phyloP scores from a whole-genome alignment of 2,329 filamentous ascomycete genomes.

The Colletotrichum camelliae region DNA sequence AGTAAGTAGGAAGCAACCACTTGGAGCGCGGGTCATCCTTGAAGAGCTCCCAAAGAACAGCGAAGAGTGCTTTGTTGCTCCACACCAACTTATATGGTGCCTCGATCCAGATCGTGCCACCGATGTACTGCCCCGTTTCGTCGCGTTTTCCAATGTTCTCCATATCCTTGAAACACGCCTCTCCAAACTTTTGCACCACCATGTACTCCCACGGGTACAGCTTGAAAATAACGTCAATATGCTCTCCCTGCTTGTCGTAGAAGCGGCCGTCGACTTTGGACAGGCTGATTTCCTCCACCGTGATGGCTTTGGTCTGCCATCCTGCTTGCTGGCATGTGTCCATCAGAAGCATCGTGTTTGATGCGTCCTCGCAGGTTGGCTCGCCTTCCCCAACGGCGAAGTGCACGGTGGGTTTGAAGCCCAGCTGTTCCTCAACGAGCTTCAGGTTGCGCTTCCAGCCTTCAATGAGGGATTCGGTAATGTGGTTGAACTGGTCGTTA shows the following conservation, averaged over 20 bases:
- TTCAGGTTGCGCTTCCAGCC: constrained; percentile 1
- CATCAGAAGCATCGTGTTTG: not conserved
- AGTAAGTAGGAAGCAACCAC: not conserved
- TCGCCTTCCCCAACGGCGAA: not conserved
- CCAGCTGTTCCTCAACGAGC: not conserved
- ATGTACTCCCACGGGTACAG: constrained; percentile 5
- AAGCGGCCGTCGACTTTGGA: not conserved
- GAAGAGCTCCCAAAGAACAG: not conserved
- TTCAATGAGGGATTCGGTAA: not conserved
- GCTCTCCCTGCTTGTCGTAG: not conserved
- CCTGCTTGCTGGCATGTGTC: not conserved
- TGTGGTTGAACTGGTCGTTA: not conserved
- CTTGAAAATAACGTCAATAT: constrained; percentile 8
- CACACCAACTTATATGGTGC: not conserved
- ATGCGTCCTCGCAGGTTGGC: not conserved
- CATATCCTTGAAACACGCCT: not conserved
- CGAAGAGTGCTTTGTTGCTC: not conserved
- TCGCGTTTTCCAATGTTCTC: not conserved
- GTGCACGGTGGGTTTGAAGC: not conserved
- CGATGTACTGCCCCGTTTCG: not conserved
- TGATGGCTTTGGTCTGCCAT: not conserved
- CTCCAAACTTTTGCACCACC: not conserved
- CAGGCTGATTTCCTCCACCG: not conserved
- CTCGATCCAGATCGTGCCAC: not conserved
- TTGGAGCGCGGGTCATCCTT: not conserved